A percentile compares a stretch with the other conserved stretches of the same genome.
These are phyloP conservation scores for Salix exigua DNA, from an alignment of 345 rosid species.

Conservation along the genomic window DNA sequence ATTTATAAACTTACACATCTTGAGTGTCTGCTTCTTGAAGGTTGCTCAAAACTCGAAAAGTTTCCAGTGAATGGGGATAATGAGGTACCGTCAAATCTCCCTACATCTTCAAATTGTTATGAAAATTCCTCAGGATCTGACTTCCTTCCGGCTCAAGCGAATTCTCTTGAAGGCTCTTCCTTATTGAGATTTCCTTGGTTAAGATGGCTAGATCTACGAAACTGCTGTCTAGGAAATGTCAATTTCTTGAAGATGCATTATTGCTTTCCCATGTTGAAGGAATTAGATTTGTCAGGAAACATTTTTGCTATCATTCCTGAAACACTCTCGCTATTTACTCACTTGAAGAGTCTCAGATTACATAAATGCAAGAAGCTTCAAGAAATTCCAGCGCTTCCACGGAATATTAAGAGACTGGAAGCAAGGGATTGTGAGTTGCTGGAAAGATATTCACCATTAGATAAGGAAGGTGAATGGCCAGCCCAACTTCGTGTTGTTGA, in stretches of 20 bases:
- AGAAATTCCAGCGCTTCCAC: constrained; percentile 21
- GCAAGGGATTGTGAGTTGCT: constrained; percentile 12
- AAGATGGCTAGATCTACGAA: neutral
- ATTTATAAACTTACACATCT: constrained; percentile 15
- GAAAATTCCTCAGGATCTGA: too few relatives aligned
- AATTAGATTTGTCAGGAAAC: constrained; percentile 15
- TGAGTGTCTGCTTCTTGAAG: constrained; percentile 9
- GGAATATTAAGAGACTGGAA: constrained; percentile 7
- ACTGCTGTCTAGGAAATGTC: constrained; percentile 6
- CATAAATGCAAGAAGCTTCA: constrained; percentile 13
- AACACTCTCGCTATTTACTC: neutral
- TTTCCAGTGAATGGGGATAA: constrained; percentile 9
- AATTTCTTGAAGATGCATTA: constrained; percentile 3
- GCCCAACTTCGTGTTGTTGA: constrained; percentile 14
- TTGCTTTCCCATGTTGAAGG: constrained; percentile 10
- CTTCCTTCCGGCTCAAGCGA: too few relatives aligned
- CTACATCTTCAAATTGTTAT: too few relatives aligned
- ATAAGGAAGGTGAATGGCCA: neutral
- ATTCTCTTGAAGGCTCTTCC: neutral
- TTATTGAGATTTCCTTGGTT: constrained; percentile 1
- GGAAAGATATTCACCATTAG: constrained; percentile 12
- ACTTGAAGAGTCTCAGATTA: constrained; percentile 12
- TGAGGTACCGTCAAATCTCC: too few relatives aligned
- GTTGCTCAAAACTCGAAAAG: constrained; percentile 17
- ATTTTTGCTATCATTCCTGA: constrained; percentile 14